Base-by-base conservation (phyloP, 306 rosid species). In the Erythrophleum fordii region DNA sequence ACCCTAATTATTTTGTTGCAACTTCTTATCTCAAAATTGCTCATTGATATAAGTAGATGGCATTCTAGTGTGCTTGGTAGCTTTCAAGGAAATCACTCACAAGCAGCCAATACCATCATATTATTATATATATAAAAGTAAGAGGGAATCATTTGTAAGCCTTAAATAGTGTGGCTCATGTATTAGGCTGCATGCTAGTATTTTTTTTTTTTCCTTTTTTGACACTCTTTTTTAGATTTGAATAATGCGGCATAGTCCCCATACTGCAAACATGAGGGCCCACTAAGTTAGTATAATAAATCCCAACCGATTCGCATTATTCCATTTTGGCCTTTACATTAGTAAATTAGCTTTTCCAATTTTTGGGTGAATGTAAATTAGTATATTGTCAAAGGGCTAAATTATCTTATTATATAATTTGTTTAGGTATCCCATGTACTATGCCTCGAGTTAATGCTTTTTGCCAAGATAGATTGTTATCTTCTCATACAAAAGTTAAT, bases 281-380 rank as follows among this genome's bases (percentile, higher is more conserved):
- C n/a, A n/a, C n/a, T n/a, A n/a, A n/a, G n/a, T n/a, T n/a, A n/a
- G n/a, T n/a, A 18, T 48, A 37, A 31, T 12, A 48, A 62, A 62
- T 69, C 80, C 77, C 68, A 79, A 64, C 80, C 16, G 39, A 28
- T 78, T 80, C 75, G 53, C 68, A 69, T 75, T 61, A 77, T 60
- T 62, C 79, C 70, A 22, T 64, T 37, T 12, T 69, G 25, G 56
- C 52, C 61, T 29, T 53, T 53, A 62, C 42, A 49, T 62, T 37
- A n/a, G 13, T 55, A 44, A 35, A 55, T n/a, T n/a, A 34, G 68
- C 34, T 51, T 46, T 62, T 61, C 8, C 6, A 37, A n/a, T 37
- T 37, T 37, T 34, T 5, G 37, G 8, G 42, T 37, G 8, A 7
- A 37, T 37, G 42, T 37, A 37, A 37, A 37, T 37, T 37, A 37